These are phyloP conservation scores for Glycine soja DNA, from an alignment of 306 rosid species.

Conservation along the genomic window DNA sequence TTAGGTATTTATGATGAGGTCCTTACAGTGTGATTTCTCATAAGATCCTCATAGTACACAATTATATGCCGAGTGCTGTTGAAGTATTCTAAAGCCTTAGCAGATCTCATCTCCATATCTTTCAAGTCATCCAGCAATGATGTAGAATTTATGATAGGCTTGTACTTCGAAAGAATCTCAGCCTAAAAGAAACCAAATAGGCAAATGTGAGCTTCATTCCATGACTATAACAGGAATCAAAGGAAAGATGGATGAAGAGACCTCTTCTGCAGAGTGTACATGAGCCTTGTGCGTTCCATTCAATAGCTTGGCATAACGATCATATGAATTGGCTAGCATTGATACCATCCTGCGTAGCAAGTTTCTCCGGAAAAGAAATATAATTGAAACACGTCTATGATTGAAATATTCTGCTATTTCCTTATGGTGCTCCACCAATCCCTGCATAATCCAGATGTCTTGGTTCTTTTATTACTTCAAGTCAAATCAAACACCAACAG, in stretches of 20 bases:
- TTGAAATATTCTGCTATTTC: constrained; percentile 83
- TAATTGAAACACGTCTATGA: constrained; percentile 72
- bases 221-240: background rate
- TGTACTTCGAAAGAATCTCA: constrained; percentile 77
- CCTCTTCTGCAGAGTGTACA: constrained; percentile 91
- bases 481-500: constrained; percentile 27
- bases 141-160: constrained; percentile 72
- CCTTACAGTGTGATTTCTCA: constrained; percentile 75
- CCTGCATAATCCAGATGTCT: constrained; percentile 60
- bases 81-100: constrained; percentile 71
- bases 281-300: constrained; percentile 96
- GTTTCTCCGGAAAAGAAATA: constrained; percentile 87
- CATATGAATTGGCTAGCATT: constrained; percentile 87
- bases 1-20: constrained; percentile 19
- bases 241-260: constrained; percentile 45
- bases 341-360: constrained; percentile 82
- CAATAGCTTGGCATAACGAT: constrained; percentile 86
- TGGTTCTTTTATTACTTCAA: constrained; percentile 36
- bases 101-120: constrained; percentile 69
- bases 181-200: constrained; percentile 63
- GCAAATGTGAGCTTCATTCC: constrained; percentile 39
- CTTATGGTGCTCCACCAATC: constrained; percentile 80
- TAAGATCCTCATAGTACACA: constrained; percentile 83
- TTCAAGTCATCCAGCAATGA: constrained; percentile 68
- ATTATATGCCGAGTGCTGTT: constrained; percentile 81